Base-by-base conservation (phyloP, 345 rosid genomes). In the Populus pruinosa region DNA sequence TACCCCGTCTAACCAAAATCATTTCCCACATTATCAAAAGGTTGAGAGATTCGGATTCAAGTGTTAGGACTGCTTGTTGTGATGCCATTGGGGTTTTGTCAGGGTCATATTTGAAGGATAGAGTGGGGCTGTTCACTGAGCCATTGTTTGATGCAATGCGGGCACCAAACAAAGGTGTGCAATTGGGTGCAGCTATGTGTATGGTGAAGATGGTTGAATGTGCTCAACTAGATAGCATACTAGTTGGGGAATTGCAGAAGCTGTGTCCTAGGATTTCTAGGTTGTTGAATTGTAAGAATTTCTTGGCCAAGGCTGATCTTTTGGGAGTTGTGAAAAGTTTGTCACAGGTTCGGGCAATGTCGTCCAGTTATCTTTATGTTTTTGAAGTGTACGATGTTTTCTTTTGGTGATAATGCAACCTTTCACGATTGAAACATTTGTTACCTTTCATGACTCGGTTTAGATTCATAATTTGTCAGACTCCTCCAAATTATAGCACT, bases 31-130 rank as follows among this genome's bases (percentile, higher is more conserved):
- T 73, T 73, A 55, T 81, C 70, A 72, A 38, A 53, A 73, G 49
- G 74, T 77, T 81, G 74, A 68, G 21, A 49, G 80, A 77, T 77
- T 63, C 84, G 38, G 78, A 77, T 70, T 71, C 78, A 63, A 61
- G 84, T 14, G 70, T 72, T n/a, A 73, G 78, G 59, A 69, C 68
- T 33, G 80, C 74, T 17, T 77, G 80, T 71, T 77, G 71, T 55
- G 53, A 49, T 18, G 49, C 43, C 16, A 4, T 77, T 38, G 78
- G 67, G 74, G 69, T 72, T 66, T 80, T 80, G 56, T 81, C 74
- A 67, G 70, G 79, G 50, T 41, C 70, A 35, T 55, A 76, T 68
- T 72, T 81, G 74, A 76, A 76, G 64, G 63, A 31, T 47, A 56
- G 31, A 56, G 76, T 20, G 56, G 79, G 71, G 36, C 70, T 82